A percentile compares a stretch with the other conserved stretches of the same genome.
phyloP scores from a whole-genome alignment of 352 stramenopile species.

The Phytopythium vexans region DNA sequence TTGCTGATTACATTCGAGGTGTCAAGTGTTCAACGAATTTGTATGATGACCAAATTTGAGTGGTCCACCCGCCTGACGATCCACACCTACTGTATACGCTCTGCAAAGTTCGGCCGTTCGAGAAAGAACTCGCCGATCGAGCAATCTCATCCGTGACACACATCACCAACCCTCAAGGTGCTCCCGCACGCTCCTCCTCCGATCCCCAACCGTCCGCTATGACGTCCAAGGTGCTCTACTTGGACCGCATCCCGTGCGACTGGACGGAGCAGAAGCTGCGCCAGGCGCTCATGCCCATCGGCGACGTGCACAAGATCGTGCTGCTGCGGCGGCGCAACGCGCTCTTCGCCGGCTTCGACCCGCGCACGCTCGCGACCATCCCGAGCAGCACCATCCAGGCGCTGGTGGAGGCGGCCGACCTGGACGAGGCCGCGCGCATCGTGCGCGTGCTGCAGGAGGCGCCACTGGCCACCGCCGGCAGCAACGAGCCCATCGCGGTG shows the following conservation, averaged over 20 bases:
- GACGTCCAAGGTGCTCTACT: constrained; percentile 52
- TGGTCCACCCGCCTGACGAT: too few species aligned
- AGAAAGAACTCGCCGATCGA: too few species aligned
- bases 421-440: constrained; percentile 25
- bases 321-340: constrained; percentile 53
- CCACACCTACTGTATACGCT: too few species aligned
- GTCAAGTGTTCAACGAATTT: too few species aligned
- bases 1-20: too few species aligned
- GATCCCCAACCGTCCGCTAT: not conserved
- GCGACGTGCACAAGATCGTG: constrained; percentile 32
- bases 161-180: too few species aligned
- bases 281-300: constrained; percentile 20
- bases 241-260: constrained; percentile 42
- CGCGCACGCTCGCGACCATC: constrained; percentile 25
- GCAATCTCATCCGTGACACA: not conserved
- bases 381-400: constrained; percentile 37
- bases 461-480: constrained; percentile 20
- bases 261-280: constrained; percentile 41
- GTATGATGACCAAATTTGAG: too few species aligned
- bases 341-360: constrained; percentile 40
- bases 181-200: not conserved
- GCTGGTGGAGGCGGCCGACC: constrained; percentile 36
- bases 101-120: too few species aligned
- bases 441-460: constrained; percentile 18
- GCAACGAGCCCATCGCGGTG: constrained; percentile 15